Evolutionary conservation across 768 basidiomycete species (phyloP).

Genomic region (Tulasnella calospora): DNA sequence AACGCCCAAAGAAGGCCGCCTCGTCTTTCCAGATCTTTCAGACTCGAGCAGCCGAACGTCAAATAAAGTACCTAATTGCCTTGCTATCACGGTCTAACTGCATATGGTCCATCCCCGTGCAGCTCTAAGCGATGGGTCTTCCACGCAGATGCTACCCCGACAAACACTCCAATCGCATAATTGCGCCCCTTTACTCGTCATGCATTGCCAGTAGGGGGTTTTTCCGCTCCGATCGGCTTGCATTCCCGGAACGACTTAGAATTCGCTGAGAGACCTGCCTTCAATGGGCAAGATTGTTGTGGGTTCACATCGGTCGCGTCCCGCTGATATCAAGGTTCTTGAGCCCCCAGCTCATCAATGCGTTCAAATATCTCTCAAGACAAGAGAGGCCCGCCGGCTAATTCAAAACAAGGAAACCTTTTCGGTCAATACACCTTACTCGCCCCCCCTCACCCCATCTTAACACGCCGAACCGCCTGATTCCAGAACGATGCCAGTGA

Average conservation of each 20-base stretch:
- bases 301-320: neutral
- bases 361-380: conserved; percentile 3
- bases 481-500: neutral
- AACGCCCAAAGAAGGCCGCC: neutral
- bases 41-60: neutral
- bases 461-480: neutral
- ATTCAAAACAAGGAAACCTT: conserved; percentile 1
- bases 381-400: neutral
- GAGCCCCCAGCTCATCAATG: conserved; percentile 7
- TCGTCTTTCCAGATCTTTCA: neutral
- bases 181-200: neutral
- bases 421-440: conserved; percentile 2
- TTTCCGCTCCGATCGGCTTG: neutral
- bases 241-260: neutral
- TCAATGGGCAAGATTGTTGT: neutral
- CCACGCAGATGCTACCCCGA: neutral
- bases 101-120: neutral
- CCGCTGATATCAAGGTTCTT: conserved; percentile 8
- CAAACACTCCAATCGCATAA: conserved; percentile 1
- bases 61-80: neutral
- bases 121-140: neutral
- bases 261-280: neutral
- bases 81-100: neutral
- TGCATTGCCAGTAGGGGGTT: neutral
- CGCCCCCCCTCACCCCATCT: neutral